Evolutionary conservation across 106 monocot species (phyloP).

Genomic region (Apostasia shenzhenica): DNA sequence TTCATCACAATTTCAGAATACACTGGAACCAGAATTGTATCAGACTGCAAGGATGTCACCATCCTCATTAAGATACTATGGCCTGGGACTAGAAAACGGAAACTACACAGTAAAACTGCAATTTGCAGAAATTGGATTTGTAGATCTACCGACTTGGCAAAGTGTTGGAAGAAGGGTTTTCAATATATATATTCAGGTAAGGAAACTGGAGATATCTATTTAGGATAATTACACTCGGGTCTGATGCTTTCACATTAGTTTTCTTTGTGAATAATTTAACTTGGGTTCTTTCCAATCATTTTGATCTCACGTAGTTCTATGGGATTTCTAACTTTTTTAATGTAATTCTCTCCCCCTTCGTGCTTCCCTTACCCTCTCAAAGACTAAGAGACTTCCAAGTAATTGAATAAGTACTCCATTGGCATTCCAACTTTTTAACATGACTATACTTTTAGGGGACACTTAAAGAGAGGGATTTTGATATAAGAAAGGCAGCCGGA

Average conservation of each 20-base stretch:
- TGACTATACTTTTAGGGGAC: constrained; percentile 33
- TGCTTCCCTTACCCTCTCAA: too few species aligned
- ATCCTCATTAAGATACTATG: constrained; percentile 91
- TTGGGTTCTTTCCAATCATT: too few species aligned
- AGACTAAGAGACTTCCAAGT: too few species aligned
- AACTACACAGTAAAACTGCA: constrained; percentile 64
- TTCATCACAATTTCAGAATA: constrained; percentile 48
- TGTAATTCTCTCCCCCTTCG: too few species aligned
- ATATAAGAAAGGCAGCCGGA: constrained; percentile 59
- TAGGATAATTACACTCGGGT: too few species aligned
- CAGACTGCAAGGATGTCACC: constrained; percentile 70
- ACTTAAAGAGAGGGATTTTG: constrained; percentile 47
- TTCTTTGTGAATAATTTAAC: too few species aligned
- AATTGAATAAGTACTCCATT: too few species aligned
- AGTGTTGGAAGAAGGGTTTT: constrained; percentile 80
- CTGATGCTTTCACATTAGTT: too few species aligned
- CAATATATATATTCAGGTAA: constrained; percentile 85
- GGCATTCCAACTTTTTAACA: background rate
- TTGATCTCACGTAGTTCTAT: too few species aligned
- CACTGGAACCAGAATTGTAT: constrained; percentile 66
- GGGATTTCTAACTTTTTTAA: too few species aligned
- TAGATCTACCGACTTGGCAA: constrained; percentile 35
- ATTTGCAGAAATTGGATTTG: constrained; percentile 48
- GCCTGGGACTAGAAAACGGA: constrained; percentile 87
- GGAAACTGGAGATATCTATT: background rate